Evolutionary conservation across 768 basidiomycete species (phyloP), one percentile per base, ranked within the genome.

Genomic region (Cystoderma amianthinum): DNA sequence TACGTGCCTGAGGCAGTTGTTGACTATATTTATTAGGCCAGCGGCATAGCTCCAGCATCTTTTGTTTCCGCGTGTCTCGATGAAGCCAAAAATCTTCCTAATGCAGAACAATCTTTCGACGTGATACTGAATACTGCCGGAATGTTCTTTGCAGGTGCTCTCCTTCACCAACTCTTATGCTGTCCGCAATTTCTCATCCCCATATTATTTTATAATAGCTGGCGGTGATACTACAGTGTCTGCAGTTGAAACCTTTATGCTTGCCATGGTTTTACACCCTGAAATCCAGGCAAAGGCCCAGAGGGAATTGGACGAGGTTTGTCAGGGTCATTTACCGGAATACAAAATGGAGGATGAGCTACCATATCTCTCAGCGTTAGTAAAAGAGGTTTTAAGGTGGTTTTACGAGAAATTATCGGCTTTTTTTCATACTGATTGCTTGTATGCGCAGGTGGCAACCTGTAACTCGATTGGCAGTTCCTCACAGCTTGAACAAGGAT

Each of bases 341-440:
- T 17, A 36, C 35, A 18, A 17, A 9, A 17, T 10, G 9, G 17
- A 9, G 17, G 10, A 11, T 10, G 9, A 9, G 10, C 10, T 36
- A 9, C 35, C 35, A 9, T 36, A 36, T 18, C 35, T 36, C 17
- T 18, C 10, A 18, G 35, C 35, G 9, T 11, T 36, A 11, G 17
- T 36, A 11, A 36, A 36, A 36, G 35, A 36, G 17, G 35, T 36
- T 36, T 18, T 36, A 18, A 9, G 35, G 35, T 36, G n/a, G n/a
- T n/a, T n/a, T n/a, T n/a, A n/a, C n/a, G n/a, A n/a, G n/a, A n/a
- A 20, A 2, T n/a, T n/a, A n/a, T n/a, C n/a, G n/a, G n/a, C n/a
- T 43, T 35, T 15, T n/a, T 20, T 9, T 36, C 20, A 25, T 19
- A 33, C 30, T 38, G 20, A 18, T n/a, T n/a, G n/a, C n/a, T n/a